phyloP scores from a whole-genome alignment of 768 basidiomycete genomes.

The Trametes cubensis region DNA sequence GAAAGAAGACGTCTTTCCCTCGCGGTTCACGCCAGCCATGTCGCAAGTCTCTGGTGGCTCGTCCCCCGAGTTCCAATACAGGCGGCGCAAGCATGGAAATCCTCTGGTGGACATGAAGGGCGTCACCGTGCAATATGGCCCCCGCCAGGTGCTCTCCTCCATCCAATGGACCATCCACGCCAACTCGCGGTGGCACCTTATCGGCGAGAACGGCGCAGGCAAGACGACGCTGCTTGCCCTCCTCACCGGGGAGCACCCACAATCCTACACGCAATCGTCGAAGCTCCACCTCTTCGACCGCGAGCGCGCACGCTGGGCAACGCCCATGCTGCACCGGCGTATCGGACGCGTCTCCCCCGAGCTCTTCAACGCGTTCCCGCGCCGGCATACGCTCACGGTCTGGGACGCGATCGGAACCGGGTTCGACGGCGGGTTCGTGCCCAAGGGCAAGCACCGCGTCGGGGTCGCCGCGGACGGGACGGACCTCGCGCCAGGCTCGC shows the following conservation, averaged over 20 bases:
- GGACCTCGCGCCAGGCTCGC: slow-evolving; percentile 43
- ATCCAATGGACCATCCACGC: slow-evolving; percentile 82
- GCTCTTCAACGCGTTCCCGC: slow-evolving; percentile 87
- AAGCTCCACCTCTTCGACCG: slow-evolving; percentile 60
- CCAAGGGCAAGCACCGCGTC: slow-evolving; percentile 46
- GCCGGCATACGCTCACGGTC: slow-evolving; percentile 65
- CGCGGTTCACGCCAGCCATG: slow-evolving; percentile 1
- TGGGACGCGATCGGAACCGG: slow-evolving; percentile 86
- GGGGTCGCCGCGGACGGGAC: slow-evolving; percentile 43
- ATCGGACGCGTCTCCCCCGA: slow-evolving; percentile 90
- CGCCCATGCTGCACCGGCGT: slow-evolving; percentile 60
- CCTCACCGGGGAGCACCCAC: slow-evolving; percentile 92
- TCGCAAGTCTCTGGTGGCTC: not conserved
- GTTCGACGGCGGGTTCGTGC: slow-evolving; percentile 82
- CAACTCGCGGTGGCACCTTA: slow-evolving; percentile 89
- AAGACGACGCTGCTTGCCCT: slow-evolving; percentile 93
- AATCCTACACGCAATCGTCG: slow-evolving; percentile 78
- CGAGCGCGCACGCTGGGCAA: slow-evolving; percentile 68
- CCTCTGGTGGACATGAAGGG: slow-evolving; percentile 62
- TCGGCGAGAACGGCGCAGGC: slow-evolving; percentile 91
- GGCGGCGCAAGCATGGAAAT: slow-evolving; percentile 31
- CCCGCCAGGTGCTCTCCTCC: slow-evolving; percentile 66
- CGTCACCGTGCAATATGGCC: slow-evolving; percentile 73
- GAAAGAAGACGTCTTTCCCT: slow-evolving; percentile 48
- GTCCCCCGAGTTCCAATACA: not conserved